Base-by-base conservation (phyloP, 2,329 filamentous ascomycete species). In the Microsporum ferrugineum region DNA sequence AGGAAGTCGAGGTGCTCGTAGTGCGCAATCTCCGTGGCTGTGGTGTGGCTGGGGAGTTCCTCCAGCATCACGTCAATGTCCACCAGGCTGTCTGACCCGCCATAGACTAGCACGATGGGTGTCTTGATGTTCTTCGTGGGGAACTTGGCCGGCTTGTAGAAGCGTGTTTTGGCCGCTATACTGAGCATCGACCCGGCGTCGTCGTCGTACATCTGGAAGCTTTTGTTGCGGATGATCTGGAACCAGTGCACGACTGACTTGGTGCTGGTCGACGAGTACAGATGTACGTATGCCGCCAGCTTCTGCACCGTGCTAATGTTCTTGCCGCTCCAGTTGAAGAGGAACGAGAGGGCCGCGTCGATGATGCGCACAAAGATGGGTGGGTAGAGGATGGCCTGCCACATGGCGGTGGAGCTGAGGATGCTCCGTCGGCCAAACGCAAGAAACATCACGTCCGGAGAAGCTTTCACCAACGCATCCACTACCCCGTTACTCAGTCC, bases 221-320 rank as follows among this genome's bases (percentile, higher is more conserved):
- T 91, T 68, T 90, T 89, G 69, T 92, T 96, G 65, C 94, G 87
- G 68, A 99, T 99, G 71, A 99, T 96, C 72, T 99, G 94, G 73
- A 99, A 99, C 94, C 94, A 99, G 72, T 99, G 94, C 0, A 99
- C 94, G 6, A 99, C 91, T 23, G 87, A 91, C 76, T 99, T 99
- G 61, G 91, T 96, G 72, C 89, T 95, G 0, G 92, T 96, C 72
- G 92, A 97, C 0, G 91, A 96, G 77, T 96, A 99, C 0, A 99
- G 78, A 76, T 99, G 94, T 7, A 92, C 88, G 71, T 99, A 99
- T 0, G 91, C 91, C 1, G 94, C 94, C 17, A 99, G 83, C 71
- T 99, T 99, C 74, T 99, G 94, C 61, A 87, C 86, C 0, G 84
- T 77, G 6, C 84, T 84, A 64, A 99, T 96, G 72, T 97, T 99